Evolutionary conservation across 768 basidiomycete genomes (phyloP), one percentile per base, ranked within the genome.

Genomic region (Artomyces pyxidatus): DNA sequence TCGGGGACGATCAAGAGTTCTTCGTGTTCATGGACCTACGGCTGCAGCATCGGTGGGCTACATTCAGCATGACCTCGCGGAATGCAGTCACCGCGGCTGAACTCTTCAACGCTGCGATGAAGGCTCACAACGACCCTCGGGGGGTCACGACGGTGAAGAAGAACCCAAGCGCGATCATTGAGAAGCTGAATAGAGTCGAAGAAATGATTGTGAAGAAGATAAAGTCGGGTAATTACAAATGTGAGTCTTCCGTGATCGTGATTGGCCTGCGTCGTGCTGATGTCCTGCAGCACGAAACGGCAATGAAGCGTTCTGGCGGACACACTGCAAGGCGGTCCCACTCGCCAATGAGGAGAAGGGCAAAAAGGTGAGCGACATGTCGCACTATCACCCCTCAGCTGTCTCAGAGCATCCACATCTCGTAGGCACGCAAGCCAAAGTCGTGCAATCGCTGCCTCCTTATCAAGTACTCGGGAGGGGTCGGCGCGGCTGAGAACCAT

Each of bases 1-100:
- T 55, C 28, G 28, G 19, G 26, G 17, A 39, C 9, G 44, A 42
- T 0, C 32, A n/a, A 0, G 55, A 61, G 23, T 59, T 58, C 23
- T 61, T 48, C 42, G 43, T 55, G 4, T 62, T 62, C 41, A 59
- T 59, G 50, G 46, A 61, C 5, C 38, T 63, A 46, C 51, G 55
- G 1, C 44, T 47, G 3, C 45, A 59, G 17, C 43, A 51, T 38
- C 30, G 49, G 26, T 57, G 60, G 58, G 28, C 48, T 19, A 54
- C 59, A 12, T 56, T 47, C 28, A 41, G 52, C 22, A 61, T 59
- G 57, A 57, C 46, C 1, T 50, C 60, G 6, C 37, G 26, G 32
- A 35, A 35, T 11, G 32, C 17, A 12, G 32, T 11, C 6, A n/a
- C 11, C 12, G 32, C 32, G 2, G 32, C 17, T 6, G 32, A 11